Evolutionary conservation across 495 filamentous ascomycete genomes (phyloP).

Genomic region (Penicillium simplicissimum): DNA sequence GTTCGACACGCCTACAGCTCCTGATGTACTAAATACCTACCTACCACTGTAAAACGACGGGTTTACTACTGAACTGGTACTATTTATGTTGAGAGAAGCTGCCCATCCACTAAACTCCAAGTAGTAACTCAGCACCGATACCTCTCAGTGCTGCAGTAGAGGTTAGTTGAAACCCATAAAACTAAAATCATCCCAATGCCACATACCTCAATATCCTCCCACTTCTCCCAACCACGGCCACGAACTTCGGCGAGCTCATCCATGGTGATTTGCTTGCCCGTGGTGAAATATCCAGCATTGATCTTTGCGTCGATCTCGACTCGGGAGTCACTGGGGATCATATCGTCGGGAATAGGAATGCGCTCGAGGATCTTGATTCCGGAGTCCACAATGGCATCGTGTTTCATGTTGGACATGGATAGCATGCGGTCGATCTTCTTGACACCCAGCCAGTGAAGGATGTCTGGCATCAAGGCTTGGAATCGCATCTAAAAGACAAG

Average conservation of each 20-base stretch:
- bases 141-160: constrained; percentile 19
- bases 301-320: constrained; percentile 99
- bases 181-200: not conserved
- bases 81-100: not conserved
- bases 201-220: constrained; percentile 59
- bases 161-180: not conserved
- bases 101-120: not conserved
- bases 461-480: constrained; percentile 98
- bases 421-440: constrained; percentile 99
- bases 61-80: not conserved
- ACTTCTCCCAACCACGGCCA: constrained; percentile 90
- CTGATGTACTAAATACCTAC: not conserved
- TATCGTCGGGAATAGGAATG: constrained; percentile 88
- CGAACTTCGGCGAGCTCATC: constrained; percentile 82
- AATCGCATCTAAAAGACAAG: constrained; percentile 73
- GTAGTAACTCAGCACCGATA: not conserved
- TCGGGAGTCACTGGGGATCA: constrained; percentile 92
- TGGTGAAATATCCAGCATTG: constrained; percentile 94
- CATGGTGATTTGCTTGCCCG: constrained; percentile 83
- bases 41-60: not conserved
- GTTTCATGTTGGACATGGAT: constrained; percentile 99
- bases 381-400: constrained; percentile 95
- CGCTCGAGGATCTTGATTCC: constrained; percentile 94
- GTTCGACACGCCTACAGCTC: not conserved
- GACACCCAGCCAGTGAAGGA: constrained; percentile 97